Base-by-base conservation (phyloP, 2,329 filamentous ascomycete species). In the Microdochium trichocladiopsis region DNA sequence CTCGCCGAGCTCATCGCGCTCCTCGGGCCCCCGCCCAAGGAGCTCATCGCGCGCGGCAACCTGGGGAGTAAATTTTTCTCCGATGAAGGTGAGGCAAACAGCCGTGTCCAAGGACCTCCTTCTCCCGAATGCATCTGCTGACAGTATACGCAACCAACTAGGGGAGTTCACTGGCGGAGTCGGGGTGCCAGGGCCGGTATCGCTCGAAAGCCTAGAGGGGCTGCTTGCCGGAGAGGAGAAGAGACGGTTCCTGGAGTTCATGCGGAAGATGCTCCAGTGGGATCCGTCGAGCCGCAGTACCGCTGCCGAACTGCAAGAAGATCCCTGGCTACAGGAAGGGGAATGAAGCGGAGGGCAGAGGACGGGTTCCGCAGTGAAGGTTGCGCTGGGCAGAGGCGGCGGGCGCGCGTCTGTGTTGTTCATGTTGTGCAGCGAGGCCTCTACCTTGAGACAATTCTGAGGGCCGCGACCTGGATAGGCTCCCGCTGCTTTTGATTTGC, bases 1-100 rank as follows among this genome's bases (percentile, higher is more conserved):
- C 69, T 79, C 21, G 72, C 74, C 1, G 72, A 78, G 53, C 76
- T 78, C 2, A 69, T 75, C 12, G 63, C 56, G 4, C 58, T 79
- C 3, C 69, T 79, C 45, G 75, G 75, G 0, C 65, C 63, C 1
- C 73, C 74, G 1, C 71, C 73, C 2, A 50, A 57, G 1, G 56
- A 54, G 2, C 59, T 76, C 3, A 61, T 74, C 58, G 51, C 57
- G 0, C 60, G 48, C 11, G 70, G 69, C 2, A 57, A 60, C 4
- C 51, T 57, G 9, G 69, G 51, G 1, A 33, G 56, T 2, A 71
- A 69, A 48, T 76, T 72, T 59, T 76, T 74, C 50, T 63, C 67
- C 0, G 54, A 65, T 3, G 49, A 66, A 51, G 70, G 70, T 68
- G 64, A 52, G 54, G 51, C 50, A 41, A 24, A n/a, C n/a, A n/a